Evolutionary conservation across 1,284 basidiomycete species (phyloP).

Genomic region (Coniferiporia sulphurascens): DNA sequence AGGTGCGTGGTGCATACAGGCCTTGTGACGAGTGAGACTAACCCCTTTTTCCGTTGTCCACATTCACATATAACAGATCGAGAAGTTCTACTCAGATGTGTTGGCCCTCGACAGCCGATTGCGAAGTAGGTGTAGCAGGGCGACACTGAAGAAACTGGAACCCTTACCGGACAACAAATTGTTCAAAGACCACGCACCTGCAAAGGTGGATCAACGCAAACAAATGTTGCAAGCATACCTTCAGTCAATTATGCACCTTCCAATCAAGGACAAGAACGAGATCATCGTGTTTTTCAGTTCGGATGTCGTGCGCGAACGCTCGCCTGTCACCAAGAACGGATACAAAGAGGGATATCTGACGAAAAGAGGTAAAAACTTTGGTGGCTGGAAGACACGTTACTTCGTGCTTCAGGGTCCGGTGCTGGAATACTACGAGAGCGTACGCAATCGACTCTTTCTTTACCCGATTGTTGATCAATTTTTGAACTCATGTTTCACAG

Average conservation of each 20-base stretch:
- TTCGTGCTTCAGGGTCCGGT: conserved; percentile 86
- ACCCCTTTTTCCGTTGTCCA: not conserved
- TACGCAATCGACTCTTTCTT: conserved; percentile 40
- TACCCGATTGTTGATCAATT: conserved; percentile 14
- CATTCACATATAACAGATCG: conserved; percentile 28
- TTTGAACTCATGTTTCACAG: conserved; percentile 35
- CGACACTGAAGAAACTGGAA: conserved; percentile 76
- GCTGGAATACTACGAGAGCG: conserved; percentile 92
- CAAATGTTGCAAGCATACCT: conserved; percentile 85
- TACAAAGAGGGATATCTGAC: conserved; percentile 96
- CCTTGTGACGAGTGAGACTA: not conserved
- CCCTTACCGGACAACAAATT: conserved; percentile 85
- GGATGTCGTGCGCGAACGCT: conserved; percentile 74
- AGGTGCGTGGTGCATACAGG: conserved; percentile 37
- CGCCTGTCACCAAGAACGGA: conserved; percentile 72
- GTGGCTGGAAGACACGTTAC: conserved; percentile 93
- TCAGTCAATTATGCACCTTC: conserved; percentile 78
- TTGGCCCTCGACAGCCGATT: conserved; percentile 68
- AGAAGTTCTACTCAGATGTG: conserved; percentile 92
- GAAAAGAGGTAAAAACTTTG: conserved; percentile 95
- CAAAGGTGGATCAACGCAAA: conserved; percentile 93
- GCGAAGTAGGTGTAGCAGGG: conserved; percentile 53
- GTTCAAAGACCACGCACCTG: conserved; percentile 96
- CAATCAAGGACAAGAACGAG: conserved; percentile 86
- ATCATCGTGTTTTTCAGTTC: conserved; percentile 90